Base-by-base conservation (phyloP, 2,329 filamentous ascomycete species). In the Venturia carpophila region DNA sequence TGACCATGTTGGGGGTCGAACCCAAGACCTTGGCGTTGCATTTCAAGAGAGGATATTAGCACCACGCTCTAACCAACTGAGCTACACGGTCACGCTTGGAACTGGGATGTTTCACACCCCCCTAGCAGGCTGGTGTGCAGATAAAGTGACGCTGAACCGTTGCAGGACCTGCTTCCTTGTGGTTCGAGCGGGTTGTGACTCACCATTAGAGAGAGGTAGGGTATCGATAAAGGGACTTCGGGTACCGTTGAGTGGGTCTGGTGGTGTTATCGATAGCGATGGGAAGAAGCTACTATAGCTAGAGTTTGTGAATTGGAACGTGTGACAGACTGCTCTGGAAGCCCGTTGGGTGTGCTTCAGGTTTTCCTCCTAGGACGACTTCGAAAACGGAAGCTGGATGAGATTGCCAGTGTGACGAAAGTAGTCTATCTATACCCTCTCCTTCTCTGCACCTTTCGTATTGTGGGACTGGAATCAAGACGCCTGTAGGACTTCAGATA, bases 41-140 rank as follows among this genome's bases (percentile, higher is more conserved):
- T n/a, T 5, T 7, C 19, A 21, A 3, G 19, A 13, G n/a, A 27
- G 13, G 21, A 13, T 52, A 52, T 52, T 52, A 52, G 47, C 47
- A 52, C 47, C 47, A 52, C 47, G 47, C 47, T 52, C 47, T 52
- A 52, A 52, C 47, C 47, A 52, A 52, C 47, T 52, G 47, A 52
- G 47, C 47, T 52, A 52, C 47, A 52, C 47, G 47, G 47, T 52
- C 47, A 10, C 27, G 21, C 17, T 15, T 3, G 9, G 47, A 52
- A 52, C 10, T 10, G 3, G 4, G 21, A 15, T 52, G 47, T 17
- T 3, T 15, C 47, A 27, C 11, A 10, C 10, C 45, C 17, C 3
- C 1, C 1, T 1, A 6, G 7, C 45, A 0, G n/a, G 3, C 11
- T 3, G 19, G 1, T 47, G 45, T 5, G 45, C 3, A 21, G 6